Evolutionary conservation across 1,139 yeast species (phyloP).

Genomic region (Diutina pseudorugosa): DNA sequence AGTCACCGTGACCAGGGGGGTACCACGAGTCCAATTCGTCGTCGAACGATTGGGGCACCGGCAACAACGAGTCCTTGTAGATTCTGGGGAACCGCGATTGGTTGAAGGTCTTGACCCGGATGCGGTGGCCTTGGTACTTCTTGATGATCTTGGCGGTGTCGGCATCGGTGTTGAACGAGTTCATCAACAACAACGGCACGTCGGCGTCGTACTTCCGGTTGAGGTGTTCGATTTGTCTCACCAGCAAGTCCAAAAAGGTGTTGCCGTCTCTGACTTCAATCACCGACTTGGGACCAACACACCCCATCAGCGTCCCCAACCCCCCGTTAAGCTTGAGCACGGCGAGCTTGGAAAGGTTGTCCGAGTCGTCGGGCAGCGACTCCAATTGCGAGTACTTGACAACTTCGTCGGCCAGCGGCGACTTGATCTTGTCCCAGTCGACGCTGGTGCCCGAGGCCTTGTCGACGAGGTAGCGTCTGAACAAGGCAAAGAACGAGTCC

Average conservation of each 20-base stretch:
- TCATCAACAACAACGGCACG: constrained; percentile 94
- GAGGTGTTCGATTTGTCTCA: constrained; percentile 92
- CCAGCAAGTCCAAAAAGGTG: constrained; percentile 88
- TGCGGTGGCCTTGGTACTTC: constrained; percentile 94
- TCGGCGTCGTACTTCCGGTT: constrained; percentile 86
- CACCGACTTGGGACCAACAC: constrained; percentile 97
- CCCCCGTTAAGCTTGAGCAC: constrained; percentile 97
- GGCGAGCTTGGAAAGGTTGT: constrained; percentile 72
- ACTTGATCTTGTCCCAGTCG: constrained; percentile 93
- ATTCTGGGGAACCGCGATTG: constrained; percentile 96
- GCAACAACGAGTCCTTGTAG: constrained; percentile 84
- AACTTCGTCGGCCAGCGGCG: constrained; percentile 81
- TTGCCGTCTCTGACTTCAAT: constrained; percentile 98
- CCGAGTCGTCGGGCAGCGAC: constrained; percentile 16
- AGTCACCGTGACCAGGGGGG: constrained; percentile 99
- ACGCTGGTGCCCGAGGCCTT: constrained; percentile 77
- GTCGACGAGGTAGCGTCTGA: constrained; percentile 84
- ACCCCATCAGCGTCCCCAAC: constrained; percentile 97
- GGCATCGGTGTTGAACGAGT: constrained; percentile 93
- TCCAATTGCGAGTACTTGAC: constrained; percentile 53
- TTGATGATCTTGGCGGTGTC: constrained; percentile 93
- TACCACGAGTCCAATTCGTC: constrained; percentile 86
- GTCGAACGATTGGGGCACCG: constrained; percentile 71
- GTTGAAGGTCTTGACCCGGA: constrained; percentile 90
- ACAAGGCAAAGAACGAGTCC: constrained; percentile 89